A percentile compares a stretch with the other conserved stretches of the same genome.
Conservation (phyloP, 2,329 filamentous ascomycete genomes). For the Emergomyces africanus region DNA sequence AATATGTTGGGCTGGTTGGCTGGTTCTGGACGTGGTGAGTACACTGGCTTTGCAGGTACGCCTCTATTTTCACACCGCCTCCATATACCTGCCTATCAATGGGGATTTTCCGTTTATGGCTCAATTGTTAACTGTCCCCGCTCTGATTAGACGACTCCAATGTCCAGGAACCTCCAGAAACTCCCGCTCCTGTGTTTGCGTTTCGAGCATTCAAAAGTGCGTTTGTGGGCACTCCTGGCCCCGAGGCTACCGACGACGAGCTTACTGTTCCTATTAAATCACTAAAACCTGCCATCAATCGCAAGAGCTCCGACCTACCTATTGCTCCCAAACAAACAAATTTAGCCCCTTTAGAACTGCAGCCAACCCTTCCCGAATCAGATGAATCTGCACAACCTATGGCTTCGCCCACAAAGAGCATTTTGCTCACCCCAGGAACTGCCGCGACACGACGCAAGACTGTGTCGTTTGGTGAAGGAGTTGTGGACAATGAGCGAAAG, state of each 20-base stretch:
- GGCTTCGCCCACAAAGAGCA: conserved; percentile 47
- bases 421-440: conserved; percentile 51
- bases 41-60: conserved; percentile 18
- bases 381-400: conserved; percentile 16
- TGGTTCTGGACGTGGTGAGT: conserved; percentile 17
- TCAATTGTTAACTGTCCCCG: conserved; percentile 4
- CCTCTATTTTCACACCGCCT: conserved; percentile 6
- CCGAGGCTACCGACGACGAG: conserved; percentile 24
- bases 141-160: conserved; percentile 6
- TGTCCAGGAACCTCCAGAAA: conserved; percentile 45
- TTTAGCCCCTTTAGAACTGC: conserved; percentile 9
- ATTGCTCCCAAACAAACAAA: conserved; percentile 11
- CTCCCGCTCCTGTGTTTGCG: conserved; percentile 53
- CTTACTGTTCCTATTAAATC: conserved; percentile 11
- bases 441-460: conserved; percentile 45
- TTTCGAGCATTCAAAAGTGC: conserved; percentile 51
- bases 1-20: conserved; percentile 25
- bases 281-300: conserved; percentile 9
- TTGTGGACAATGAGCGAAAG: conserved; percentile 44
- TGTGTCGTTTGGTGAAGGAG: conserved; percentile 46
- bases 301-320: conserved; percentile 3
- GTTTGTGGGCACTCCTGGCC: conserved; percentile 45
- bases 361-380: conserved; percentile 3
- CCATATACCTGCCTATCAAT: background rate
- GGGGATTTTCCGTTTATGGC: background rate